Evolutionary conservation across 495 filamentous ascomycete genomes (phyloP), one percentile per base, ranked within the genome.

Genomic region (Penicillium antarcticum): DNA sequence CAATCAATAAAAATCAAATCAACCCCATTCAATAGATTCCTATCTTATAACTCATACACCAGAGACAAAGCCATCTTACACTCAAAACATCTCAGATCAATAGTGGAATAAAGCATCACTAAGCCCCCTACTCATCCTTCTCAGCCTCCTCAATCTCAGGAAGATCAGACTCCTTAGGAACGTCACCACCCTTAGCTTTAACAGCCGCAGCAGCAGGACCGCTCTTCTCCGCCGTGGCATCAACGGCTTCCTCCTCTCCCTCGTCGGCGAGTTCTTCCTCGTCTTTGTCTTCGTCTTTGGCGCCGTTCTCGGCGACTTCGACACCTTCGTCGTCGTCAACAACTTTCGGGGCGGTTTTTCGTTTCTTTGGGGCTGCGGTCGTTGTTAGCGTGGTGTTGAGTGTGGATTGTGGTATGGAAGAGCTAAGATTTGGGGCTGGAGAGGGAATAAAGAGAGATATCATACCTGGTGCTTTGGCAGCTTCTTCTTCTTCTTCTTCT

Each of bases 121-220:
- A 36, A 31, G 31, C 29, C 24, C 38, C 23, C 23, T 40, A 42
- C 45, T 45, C 33, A 40, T 2, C 21, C 49, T 46, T 55, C 42
- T 65, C 61, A 18, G 66, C 72, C 10, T 54, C 67, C 45, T 71
- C 68, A 42, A 67, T 66, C 53, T 74, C 74, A 21, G 61, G 56
- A n/a, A 78, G 48, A 50, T 76, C 70, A n/a, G 65, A 55, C 46
- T 79, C 76, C 60, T 79, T 79, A 4, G 77, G 71, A 44, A 80
- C 68, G 42, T 44, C 60, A 11, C 52, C 66, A 16, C 66, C 78
- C 56, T 80, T 80, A 5, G 61, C 62, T 45, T 67, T 66, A 23
- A 65, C 69, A 1, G 76, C 73, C 47, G 72, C 60, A 0, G 64
- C 65, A 51, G 73, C 70, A 48, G 79, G 72, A 9, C 67, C 67